phyloP scores from a whole-genome alignment of 139 green algal species.

The Marvania coccoides region DNA sequence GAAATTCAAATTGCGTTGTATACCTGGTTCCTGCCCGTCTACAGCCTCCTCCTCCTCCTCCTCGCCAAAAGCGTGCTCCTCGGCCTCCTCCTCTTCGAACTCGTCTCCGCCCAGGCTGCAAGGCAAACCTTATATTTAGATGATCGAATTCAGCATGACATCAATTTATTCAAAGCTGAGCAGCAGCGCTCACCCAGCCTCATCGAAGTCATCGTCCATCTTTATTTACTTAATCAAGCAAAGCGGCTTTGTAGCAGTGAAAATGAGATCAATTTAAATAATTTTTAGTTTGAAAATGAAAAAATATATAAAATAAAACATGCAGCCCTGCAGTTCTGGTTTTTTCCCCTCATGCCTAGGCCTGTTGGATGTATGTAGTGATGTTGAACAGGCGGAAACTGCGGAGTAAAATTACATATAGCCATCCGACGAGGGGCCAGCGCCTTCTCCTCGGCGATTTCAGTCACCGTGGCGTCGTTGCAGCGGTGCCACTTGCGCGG shows the following conservation, averaged over 20 bases:
- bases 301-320: background rate
- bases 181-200: background rate
- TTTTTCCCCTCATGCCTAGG: background rate
- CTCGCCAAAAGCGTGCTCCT: constrained; percentile 2
- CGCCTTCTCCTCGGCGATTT: too few relatives aligned
- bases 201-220: constrained; percentile 13
- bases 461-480: too few relatives aligned
- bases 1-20: background rate
- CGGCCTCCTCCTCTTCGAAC: constrained; percentile 2
- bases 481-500: too few relatives aligned
- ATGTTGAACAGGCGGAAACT: too few relatives aligned
- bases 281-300: background rate
- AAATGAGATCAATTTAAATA: background rate
- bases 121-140: constrained; percentile 24
- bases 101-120: constrained; percentile 14
- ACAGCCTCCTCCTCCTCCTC: constrained; percentile 10
- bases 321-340: background rate
- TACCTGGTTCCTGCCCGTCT: constrained; percentile 1
- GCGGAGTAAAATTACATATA: too few relatives aligned
- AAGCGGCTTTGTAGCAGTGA: background rate
- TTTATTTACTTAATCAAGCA: constrained; percentile 62
- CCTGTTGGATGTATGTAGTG: too few relatives aligned
- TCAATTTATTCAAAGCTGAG: too few relatives aligned
- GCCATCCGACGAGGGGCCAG: too few relatives aligned
- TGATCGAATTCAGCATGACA: constrained; percentile 20